Base-by-base conservation (phyloP, 805 yeast genomes). In the Metschnikowia koreensis region DNA sequence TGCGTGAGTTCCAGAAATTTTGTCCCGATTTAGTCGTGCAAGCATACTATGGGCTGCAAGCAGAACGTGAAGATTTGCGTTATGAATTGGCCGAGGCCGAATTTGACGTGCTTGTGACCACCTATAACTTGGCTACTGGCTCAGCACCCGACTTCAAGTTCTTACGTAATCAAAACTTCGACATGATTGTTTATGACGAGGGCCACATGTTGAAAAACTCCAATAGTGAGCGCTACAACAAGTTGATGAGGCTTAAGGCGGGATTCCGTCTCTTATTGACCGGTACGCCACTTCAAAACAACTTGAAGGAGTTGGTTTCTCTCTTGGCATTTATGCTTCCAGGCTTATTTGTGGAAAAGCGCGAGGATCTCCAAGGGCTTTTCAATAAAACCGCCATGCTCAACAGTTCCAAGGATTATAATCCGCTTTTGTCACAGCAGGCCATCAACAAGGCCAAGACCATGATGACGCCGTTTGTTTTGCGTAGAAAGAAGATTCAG, bases 401-500 rank as follows among this genome's bases (percentile, higher is more conserved):
- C 1, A 79, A 81, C 13, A 72, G 74, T 27, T 63, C 71, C 3
- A 62, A 60, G 56, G 75, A 72, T 48, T 86, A 81, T 63, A 88
- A 89, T 59, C 97, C 97, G 1, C 75, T 94, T 41, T 72, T 94
- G 39, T 89, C 97, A 0, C 87, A 86, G 58, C 96, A 93, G 70
- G 96, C 99, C 0, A 91, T 94, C 55, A 79, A 84, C 34, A 88
- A 91, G 64, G 99, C 99, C 3, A 90, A 89, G 66, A 87, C 94
- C 6, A 93, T 94, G 97, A 93, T 94, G 98, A 87, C 96, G 2
- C 99, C 99, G 4, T 94, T 94, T 72, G 93, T 94, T 8, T 74
- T 94, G 62, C 81, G 99, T 69, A 83, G 99, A 66, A 86, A 86
- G 65, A 94, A 94, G 71, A 88, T 82, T 50, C 97, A 93, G 69